Evolutionary conservation across 495 filamentous ascomycete species (phyloP).

Genomic region (Penicillium atrosanguineum): DNA sequence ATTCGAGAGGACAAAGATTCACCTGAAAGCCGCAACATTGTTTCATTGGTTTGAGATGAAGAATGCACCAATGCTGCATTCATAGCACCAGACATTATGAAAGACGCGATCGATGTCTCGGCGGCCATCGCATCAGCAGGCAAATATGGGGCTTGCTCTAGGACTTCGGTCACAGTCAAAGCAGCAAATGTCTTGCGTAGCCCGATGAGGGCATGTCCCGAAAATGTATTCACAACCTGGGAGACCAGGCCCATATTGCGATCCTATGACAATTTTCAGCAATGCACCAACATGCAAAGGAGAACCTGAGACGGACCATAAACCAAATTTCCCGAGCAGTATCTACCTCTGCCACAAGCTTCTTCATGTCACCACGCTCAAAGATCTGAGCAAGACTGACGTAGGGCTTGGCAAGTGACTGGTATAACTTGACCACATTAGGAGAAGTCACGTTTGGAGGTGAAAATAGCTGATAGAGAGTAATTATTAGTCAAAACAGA

Average conservation of each 20-base stretch:
- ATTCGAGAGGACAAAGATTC: conserved; percentile 8
- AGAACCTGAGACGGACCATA: conserved; percentile 45
- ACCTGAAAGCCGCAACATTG: conserved; percentile 35
- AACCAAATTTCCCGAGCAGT: conserved; percentile 55
- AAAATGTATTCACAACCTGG: conserved; percentile 48
- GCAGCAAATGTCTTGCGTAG: conserved; percentile 47
- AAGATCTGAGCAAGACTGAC: conserved; percentile 66
- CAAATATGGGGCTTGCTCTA: conserved; percentile 35
- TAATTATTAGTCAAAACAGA: conserved; percentile 12
- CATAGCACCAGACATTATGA: conserved; percentile 55
- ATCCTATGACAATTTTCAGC: conserved; percentile 41
- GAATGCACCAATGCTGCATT: conserved; percentile 51
- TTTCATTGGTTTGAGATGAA: conserved; percentile 41
- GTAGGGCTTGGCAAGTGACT: conserved; percentile 66
- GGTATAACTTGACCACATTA: conserved; percentile 55
- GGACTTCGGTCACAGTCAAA: conserved; percentile 43
- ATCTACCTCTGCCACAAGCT: conserved; percentile 58
- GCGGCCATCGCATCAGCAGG: conserved; percentile 45
- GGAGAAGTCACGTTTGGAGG: conserved; percentile 46
- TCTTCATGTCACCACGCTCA: conserved; percentile 52
- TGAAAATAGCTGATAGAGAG: conserved; percentile 26
- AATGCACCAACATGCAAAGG: background rate
- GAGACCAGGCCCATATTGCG: conserved; percentile 55
- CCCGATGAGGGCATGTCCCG: conserved; percentile 42
- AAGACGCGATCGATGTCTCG: conserved; percentile 46